Evolutionary conservation across 805 yeast genomes (phyloP), one percentile per base, ranked within the genome.

Genomic region (Nakazawaea molendinolei): DNA sequence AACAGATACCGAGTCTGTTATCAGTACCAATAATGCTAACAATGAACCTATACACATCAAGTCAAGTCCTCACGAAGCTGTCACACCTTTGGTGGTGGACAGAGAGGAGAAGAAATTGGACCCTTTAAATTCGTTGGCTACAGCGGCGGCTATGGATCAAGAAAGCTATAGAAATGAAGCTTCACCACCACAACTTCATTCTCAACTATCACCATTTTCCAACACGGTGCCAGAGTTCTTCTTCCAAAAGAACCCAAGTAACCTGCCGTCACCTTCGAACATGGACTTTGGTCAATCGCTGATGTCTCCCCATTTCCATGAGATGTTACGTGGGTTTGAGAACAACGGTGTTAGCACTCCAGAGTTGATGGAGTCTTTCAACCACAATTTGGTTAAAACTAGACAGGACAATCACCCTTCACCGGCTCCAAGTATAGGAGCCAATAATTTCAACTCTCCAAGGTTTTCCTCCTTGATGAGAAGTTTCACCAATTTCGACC

Each of bases 401-500:
- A 36, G n/a, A 13, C 9, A 8, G n/a, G 20, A 35, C n/a, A 28
- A 24, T 29, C 33, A 15, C 14, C 16, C 13, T 6, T 27, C 41
- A 3, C 30, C 33, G 23, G 23, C 33, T 3, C 10, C 29, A 10
- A 31, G 29, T 15, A 19, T 13, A 17, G 20, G 13, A 6, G 4
- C 8, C 9, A 24, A 18, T 24, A 30, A 20, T 2, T 19, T 43
- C 5, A 33, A 45, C 15, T 52, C 55, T 12, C 57, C 59, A 10
- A 41, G 49, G 8, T 50, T 53, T 29, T 50, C 57, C 5, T 44
- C 48, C 16, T 38, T 54, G 34, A 45, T 53, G 33, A 44, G 34
- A 23, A 55, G 55, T 5, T 53, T 53, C 39, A 52, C 56, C 16
- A 49, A 46, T 28, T 51, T 53, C 32, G 55, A 51, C n/a, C 41